Evolutionary conservation across 2,329 filamentous ascomycete genomes (phyloP), one percentile per base, ranked within the genome.

Genomic region (Chaetoscypha palmicola): DNA sequence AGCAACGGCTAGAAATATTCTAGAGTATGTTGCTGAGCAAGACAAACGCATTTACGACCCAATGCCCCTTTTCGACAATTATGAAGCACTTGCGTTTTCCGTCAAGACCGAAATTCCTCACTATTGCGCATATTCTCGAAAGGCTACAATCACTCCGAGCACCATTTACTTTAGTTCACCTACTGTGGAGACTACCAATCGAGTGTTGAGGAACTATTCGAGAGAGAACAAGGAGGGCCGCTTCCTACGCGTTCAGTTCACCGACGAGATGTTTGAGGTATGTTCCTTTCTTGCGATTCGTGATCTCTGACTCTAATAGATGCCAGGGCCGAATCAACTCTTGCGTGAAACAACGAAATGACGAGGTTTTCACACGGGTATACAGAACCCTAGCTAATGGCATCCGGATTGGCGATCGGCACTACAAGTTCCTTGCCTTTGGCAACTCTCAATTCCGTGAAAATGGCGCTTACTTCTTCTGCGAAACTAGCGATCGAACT

Each of bases 361-460:
- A 88, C 46, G 77, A 85, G 43, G 62, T 95, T 0, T 95, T 86
- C 62, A 78, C 78, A 20, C 77, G 88, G 10, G 74, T 96, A 16
- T 78, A 79, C 50, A 74, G 83, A 37, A 76, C 83, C 0, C 68
- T 97, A 58, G 72, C 68, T 34, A 77, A 92, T 43, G 92, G 92
- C 0, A 91, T 98, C 52, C 71, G 71, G 1, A 81, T 98, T 38
- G 92, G 87, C 3, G 85, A 83, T 50, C 81, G 87, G 5, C 77
- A 79, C 46, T 98, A 89, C 62, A 77, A 91, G 54, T 97, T 97
- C 52, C 76, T 98, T 20, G 92, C 91, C 0, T 96, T 90, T 66
- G 91, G 92, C 0, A 97, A 92, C 62, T 96, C 92, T 0, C 92
- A 98, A 57, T 86, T 98, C 47, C 79, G 91, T 40, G 90, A 97